Evolutionary conservation across 2,329 filamentous ascomycete genomes (phyloP).

Genomic region (Metarhizium robertsii): DNA sequence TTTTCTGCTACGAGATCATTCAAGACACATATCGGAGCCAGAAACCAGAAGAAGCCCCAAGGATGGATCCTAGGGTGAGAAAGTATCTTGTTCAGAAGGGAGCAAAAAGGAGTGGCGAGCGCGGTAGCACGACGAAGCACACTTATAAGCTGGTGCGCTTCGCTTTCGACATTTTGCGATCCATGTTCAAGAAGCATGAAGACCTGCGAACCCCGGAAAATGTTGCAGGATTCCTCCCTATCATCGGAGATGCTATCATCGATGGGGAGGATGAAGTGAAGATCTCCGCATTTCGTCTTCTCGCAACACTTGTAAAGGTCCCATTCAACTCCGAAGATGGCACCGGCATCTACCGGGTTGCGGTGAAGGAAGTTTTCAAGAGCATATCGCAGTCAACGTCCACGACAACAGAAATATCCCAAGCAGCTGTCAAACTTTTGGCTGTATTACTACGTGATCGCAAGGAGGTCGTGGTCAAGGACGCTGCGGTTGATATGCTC

Average conservation of each 20-base stretch:
- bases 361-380: constrained; percentile 76
- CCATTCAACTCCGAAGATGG: constrained; percentile 66
- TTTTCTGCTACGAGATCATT: constrained; percentile 93
- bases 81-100: constrained; percentile 76
- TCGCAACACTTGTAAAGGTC: constrained; percentile 77
- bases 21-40: constrained; percentile 70
- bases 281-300: constrained; percentile 74
- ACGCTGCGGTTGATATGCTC: constrained; percentile 73
- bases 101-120: constrained; percentile 63
- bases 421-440: constrained; percentile 81
- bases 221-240: constrained; percentile 74
- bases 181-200: constrained; percentile 79
- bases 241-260: constrained; percentile 79
- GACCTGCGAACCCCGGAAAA: constrained; percentile 71
- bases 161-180: constrained; percentile 75
- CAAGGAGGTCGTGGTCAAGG: constrained; percentile 64
- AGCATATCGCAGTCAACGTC: constrained; percentile 67
- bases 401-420: constrained; percentile 74
- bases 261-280: constrained; percentile 88
- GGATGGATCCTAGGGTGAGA: constrained; percentile 52
- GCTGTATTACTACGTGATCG: constrained; percentile 78
- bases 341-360: constrained; percentile 58
- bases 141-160: constrained; percentile 84
- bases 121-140: constrained; percentile 66
- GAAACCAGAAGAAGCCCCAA: constrained; percentile 40